Evolutionary conservation across 192 early-diverging fungal species (phyloP).

Genomic region (Lobulomyces angularis): DNA sequence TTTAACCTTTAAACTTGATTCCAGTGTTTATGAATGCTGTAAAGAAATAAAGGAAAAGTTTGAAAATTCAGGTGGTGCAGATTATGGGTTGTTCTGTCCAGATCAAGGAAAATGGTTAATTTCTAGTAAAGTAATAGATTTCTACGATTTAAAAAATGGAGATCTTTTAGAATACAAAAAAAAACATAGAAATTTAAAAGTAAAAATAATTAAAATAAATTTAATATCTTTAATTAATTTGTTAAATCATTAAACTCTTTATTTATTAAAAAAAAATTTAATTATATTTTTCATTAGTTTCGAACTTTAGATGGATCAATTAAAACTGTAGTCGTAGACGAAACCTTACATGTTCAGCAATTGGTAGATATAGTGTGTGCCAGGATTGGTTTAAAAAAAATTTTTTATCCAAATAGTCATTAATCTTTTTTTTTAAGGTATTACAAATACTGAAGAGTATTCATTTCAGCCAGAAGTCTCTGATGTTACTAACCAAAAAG

Average conservation of each 20-base stretch:
- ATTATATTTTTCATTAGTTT: no score
- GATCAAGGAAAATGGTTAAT: conserved; percentile 40
- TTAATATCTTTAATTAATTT: no score
- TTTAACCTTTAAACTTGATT: conserved; percentile 2
- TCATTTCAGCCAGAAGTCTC: conserved; percentile 25
- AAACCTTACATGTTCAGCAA: conserved; percentile 20
- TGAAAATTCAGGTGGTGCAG: conserved; percentile 30
- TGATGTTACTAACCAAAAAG: conserved; percentile 4
- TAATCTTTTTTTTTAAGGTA: conserved; percentile 9
- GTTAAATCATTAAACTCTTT: no score
- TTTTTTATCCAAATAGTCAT: conserved; percentile 1
- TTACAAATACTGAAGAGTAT: conserved; percentile 46
- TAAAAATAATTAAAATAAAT: no score
- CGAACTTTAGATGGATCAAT: conserved; percentile 32
- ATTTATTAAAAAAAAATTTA: no score
- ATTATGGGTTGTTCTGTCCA: conserved; percentile 40
- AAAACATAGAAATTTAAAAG: conserved; percentile 39
- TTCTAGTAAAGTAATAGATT: conserved; percentile 37
- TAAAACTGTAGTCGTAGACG: conserved; percentile 43
- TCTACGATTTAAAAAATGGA: conserved; percentile 41
- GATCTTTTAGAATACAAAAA: conserved; percentile 45
- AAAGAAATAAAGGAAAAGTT: conserved; percentile 44
- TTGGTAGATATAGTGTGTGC: conserved; percentile 39
- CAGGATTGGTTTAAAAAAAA: conserved; percentile 24
- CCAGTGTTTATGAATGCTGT: conserved; percentile 35